Evolutionary conservation across 1,139 yeast genomes (phyloP), one percentile per base, ranked within the genome.

Genomic region (Geotrichum armillariae): DNA sequence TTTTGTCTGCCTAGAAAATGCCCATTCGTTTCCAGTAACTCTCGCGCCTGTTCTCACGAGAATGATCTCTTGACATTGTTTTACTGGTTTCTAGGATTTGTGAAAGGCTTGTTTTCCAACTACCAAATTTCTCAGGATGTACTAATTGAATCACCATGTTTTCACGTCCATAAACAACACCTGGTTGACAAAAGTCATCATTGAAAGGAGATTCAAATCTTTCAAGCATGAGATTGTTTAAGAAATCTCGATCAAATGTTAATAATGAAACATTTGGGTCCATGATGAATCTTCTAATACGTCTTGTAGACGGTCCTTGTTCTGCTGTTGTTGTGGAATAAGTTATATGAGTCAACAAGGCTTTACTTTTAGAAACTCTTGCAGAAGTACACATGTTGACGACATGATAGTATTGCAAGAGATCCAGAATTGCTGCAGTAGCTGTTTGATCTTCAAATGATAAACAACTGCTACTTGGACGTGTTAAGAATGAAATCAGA

Each of bases 161-260:
- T n/a, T 17, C 33, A 22, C 34, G 27, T 16, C 38, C 38, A 12
- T 17, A 7, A 20, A 12, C 11, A 2, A 11, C 11, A 21, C 22
- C 12, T 38, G 41, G 23, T 12, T 16, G 5, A 4, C n/a, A 16
- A 16, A 22, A 14, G 4, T 43, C 46, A 18, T 51, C 52, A 3
- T 47, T 49, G 41, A 51, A 51, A 4, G 54, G 54, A 3, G 47
- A 46, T 31, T 51, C 54, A 45, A 47, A 51, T 12, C 41, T 40
- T 29, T 47, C 36, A n/a, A 51, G 41, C 52, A 51, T 51, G 20
- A 51, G 40, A 25, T 41, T n/a, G 37, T 51, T 21, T 17, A 51
- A 37, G 18, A 47, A 51, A 14, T 34, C 29, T 11, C 52, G 52
- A 16, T 51, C 50, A 48, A 51, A 51, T 9, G 47, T 41, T 14